These are phyloP conservation scores for Solanum dulcamara DNA, from an alignment of 257 asterid genomes.

Conservation along the genomic window DNA sequence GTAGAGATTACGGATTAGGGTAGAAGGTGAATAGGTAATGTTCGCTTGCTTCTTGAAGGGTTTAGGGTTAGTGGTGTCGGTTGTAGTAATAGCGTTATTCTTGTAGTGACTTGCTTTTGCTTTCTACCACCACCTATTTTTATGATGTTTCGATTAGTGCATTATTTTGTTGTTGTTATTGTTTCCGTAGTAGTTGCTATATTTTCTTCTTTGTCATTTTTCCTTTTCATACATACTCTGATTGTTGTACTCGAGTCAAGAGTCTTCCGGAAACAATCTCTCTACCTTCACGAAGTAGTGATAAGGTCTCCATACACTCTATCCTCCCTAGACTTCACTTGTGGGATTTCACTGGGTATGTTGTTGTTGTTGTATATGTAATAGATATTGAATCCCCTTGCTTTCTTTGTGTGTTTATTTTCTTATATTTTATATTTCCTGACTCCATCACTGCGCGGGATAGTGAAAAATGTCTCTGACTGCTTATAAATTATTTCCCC, in stretches of 20 bases:
- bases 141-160: neutral
- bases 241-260: too few species aligned
- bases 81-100: neutral
- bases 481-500: slow-evolving; percentile 8
- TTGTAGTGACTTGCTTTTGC: neutral
- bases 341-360: too few species aligned
- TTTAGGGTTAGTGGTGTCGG: neutral
- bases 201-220: too few species aligned
- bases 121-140: neutral
- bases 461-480: slow-evolving; percentile 14
- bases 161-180: neutral
- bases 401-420: too few species aligned
- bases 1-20: neutral
- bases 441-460: neutral
- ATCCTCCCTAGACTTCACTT: too few species aligned
- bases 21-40: neutral
- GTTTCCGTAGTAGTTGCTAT: too few species aligned
- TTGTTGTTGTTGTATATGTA: too few species aligned
- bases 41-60: neutral
- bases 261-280: too few species aligned
- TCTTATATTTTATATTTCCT: neutral
- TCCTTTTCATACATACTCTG: too few species aligned
- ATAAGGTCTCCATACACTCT: too few species aligned
- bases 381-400: neutral
- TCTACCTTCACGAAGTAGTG: too few species aligned